Evolutionary conservation across 768 basidiomycete species (phyloP), one percentile per base, ranked within the genome.

Genomic region (Leucocoprinus leucothites): DNA sequence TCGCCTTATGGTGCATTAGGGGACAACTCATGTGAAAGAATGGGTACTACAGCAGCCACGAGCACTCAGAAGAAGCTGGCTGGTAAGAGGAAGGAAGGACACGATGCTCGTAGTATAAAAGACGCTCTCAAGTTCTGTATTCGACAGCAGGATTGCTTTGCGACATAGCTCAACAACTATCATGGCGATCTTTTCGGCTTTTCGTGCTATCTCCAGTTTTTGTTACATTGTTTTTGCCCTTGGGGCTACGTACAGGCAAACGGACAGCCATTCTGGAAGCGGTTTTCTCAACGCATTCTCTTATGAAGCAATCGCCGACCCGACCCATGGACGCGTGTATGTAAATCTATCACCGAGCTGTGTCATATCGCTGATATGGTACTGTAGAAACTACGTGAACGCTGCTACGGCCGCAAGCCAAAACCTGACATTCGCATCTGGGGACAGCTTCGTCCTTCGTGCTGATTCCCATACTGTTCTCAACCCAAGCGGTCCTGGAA

Each of bases 241-340:
- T 9, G 76, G 74, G 26, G 79, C 74, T 8, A 73, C 71, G 0
- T 86, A 87, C 64, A 54, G 59, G 7, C 67, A 71, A 56, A 68
- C 73, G 22, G 80, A 78, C 51, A 82, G 73, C 54, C 69, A 75
- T 63, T 61, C 69, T 9, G 78, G 82, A 16, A 58, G 61, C 57
- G 73, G 69, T 18, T 86, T 87, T 61, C 72, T 81, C 54, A 67
- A 70, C n/a, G 65, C 72, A 9, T 87, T 87, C 61, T 58, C 63
- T 3, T 76, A 75, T 60, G 62, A 82, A 61, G 71, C 72, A 18
- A 77, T 81, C 38, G 14, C 78, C 1, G 86, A 87, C 61, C 85
- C 86, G 3, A 87, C 86, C 6, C 73, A 85, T 58, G 86, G 86
- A 25, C 74, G 85, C 50, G 86, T 89, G 86, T 76, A 67, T 54